Evolutionary conservation across 345 rosid species (phyloP).

Genomic region (Anastatica hierochuntica): DNA sequence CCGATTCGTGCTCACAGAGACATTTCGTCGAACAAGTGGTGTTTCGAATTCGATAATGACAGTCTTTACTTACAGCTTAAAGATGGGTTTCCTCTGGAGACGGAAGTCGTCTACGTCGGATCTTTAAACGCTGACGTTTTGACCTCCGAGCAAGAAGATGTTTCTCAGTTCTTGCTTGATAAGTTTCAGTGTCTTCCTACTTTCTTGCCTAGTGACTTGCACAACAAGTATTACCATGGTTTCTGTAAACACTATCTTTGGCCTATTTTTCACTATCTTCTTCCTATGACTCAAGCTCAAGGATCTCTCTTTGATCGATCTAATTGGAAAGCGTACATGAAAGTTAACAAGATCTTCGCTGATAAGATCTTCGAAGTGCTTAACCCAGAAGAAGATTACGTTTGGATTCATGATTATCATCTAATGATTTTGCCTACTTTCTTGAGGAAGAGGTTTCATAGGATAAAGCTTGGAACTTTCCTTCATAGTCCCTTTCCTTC

Average conservation of each 20-base stretch:
- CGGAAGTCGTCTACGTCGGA: slow-evolving; percentile 58
- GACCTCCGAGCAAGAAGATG: slow-evolving; percentile 45
- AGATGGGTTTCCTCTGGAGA: slow-evolving; percentile 47
- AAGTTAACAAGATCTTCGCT: slow-evolving; percentile 50
- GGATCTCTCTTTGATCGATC: slow-evolving; percentile 48
- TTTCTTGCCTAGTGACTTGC: slow-evolving; percentile 41
- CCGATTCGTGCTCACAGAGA: too few relatives aligned
- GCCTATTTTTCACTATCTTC: slow-evolving; percentile 66
- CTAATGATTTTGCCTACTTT: slow-evolving; percentile 62
- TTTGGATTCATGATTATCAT: slow-evolving; percentile 76
- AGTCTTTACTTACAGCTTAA: slow-evolving; percentile 40
- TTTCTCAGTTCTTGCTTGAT: slow-evolving; percentile 35
- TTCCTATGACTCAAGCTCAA: slow-evolving; percentile 40
- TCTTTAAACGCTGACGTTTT: slow-evolving; percentile 45
- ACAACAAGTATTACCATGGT: slow-evolving; percentile 34
- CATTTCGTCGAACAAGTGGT: slow-evolving; percentile 32
- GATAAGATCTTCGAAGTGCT: slow-evolving; percentile 46
- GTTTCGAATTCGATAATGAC: slow-evolving; percentile 54
- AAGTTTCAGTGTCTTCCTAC: slow-evolving; percentile 49
- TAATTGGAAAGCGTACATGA: too few relatives aligned
- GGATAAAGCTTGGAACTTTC: slow-evolving; percentile 57
- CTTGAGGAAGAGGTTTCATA: slow-evolving; percentile 38
- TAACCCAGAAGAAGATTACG: slow-evolving; percentile 52
- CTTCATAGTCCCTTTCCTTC: slow-evolving; percentile 55
- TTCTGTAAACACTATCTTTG: slow-evolving; percentile 78